Evolutionary conservation across 75 land plant species (phyloP).

Genomic region (Cryptomeria japonica): DNA sequence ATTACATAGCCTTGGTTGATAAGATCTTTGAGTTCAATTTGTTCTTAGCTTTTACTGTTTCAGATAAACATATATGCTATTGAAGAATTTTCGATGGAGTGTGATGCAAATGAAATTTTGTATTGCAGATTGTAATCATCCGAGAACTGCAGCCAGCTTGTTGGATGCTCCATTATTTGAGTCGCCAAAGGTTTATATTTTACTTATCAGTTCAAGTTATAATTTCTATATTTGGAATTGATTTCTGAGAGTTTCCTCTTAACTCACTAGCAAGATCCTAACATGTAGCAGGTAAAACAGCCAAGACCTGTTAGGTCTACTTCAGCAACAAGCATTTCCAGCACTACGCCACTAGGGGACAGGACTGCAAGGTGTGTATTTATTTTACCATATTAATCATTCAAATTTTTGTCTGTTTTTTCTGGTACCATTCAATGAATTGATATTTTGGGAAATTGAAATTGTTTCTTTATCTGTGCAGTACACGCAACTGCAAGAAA

Average conservation of each 20-base stretch:
- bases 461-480: constrained; percentile 4
- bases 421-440: neutral
- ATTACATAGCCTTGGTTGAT: neutral
- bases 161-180: constrained; percentile 13
- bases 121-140: constrained; percentile 57
- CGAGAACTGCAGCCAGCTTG: constrained; percentile 31
- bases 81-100: neutral
- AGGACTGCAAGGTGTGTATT: constrained; percentile 18
- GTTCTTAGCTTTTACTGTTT: neutral
- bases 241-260: neutral
- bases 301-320: neutral
- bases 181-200: neutral
- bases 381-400: neutral
- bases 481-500: constrained; percentile 42
- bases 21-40: neutral
- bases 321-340: neutral
- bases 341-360: constrained; percentile 20
- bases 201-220: neutral
- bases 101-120: constrained; percentile 3
- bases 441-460: neutral
- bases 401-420: neutral
- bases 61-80: neutral
- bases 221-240: neutral
- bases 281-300: neutral
- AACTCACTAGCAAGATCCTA: neutral